Conservation (phyloP, 768 basidiomycete genomes). For the Termitomyces sp. region DNA sequence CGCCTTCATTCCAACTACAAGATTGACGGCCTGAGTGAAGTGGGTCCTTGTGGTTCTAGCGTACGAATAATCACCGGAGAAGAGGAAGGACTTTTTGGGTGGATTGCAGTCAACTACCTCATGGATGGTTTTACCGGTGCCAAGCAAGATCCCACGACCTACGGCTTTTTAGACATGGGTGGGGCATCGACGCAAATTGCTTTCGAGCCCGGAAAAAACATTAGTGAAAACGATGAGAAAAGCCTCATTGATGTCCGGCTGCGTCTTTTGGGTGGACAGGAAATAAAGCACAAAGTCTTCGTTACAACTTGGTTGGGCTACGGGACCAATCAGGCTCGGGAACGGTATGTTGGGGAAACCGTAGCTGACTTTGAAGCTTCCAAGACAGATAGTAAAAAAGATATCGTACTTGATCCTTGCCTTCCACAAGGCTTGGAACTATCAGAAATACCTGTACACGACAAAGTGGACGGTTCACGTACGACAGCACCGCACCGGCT, state of each 20-base stretch:
- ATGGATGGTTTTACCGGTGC: constrained; percentile 86
- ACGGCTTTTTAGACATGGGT: constrained; percentile 99
- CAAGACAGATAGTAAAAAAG: constrained; percentile 21
- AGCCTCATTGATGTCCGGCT: constrained; percentile 77
- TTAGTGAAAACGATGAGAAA: constrained; percentile 46
- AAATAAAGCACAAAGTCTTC: constrained; percentile 88
- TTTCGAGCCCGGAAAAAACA: constrained; percentile 73
- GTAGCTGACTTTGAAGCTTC: constrained; percentile 51
- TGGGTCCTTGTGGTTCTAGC: constrained; percentile 87
- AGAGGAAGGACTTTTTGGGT: constrained; percentile 97
- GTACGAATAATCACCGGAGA: constrained; percentile 95
- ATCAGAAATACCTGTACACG: constrained; percentile 46
- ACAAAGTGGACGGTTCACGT: constrained; percentile 32
- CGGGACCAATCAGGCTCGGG: constrained; percentile 95
- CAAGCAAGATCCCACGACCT: constrained; percentile 67
- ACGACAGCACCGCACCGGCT: constrained; percentile 52
- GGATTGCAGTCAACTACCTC: constrained; percentile 98
- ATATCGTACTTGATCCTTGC: constrained; percentile 78
- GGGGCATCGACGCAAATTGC: constrained; percentile 99
- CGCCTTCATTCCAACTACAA: constrained; percentile 71
- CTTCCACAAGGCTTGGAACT: constrained; percentile 72
- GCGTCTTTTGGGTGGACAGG: constrained; percentile 76
- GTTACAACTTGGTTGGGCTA: constrained; percentile 99
- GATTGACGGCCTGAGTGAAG: constrained; percentile 56
- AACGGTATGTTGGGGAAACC: constrained; percentile 77